These are phyloP conservation scores for Sergeia podlipaevii DNA, from an alignment of 208 protist species.

Conservation along the genomic window DNA sequence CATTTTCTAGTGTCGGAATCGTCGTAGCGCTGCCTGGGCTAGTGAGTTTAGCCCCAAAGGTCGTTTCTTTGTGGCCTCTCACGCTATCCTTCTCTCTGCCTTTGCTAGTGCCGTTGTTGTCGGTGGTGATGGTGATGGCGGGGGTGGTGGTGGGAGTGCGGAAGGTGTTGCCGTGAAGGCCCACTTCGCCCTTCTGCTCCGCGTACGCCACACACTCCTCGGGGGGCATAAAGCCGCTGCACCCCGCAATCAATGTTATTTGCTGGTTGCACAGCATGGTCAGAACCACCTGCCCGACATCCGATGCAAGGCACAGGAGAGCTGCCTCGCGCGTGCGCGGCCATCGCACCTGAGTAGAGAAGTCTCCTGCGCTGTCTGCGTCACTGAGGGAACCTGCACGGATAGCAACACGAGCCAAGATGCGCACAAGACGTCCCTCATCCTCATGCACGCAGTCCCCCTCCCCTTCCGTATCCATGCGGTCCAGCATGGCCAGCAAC, in stretches of 20 bases:
- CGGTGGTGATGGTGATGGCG: slow-evolving; percentile 4
- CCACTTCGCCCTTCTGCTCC: slow-evolving; percentile 7
- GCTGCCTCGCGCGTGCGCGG: slow-evolving; percentile 16
- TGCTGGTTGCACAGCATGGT: slow-evolving; percentile 45
- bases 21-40: too few species aligned
- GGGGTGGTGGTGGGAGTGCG: slow-evolving; percentile 8
- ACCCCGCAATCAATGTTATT: slow-evolving; percentile 24
- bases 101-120: slow-evolving; percentile 5
- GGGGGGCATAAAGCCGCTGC: slow-evolving; percentile 48
- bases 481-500: slow-evolving; percentile 49
- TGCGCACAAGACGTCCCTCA: slow-evolving; percentile 29
- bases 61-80: too few species aligned
- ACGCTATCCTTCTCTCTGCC: too few species aligned
- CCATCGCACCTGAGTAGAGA: slow-evolving; percentile 11
- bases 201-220: slow-evolving; percentile 13
- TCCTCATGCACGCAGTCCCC: slow-evolving; percentile 20
- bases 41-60: too few species aligned
- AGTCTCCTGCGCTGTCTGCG: background rate
- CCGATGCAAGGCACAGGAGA: slow-evolving; percentile 20
- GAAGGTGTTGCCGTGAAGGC: slow-evolving; percentile 10
- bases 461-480: slow-evolving; percentile 27
- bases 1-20: too few species aligned
- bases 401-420: slow-evolving; percentile 8
- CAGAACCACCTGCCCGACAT: slow-evolving; percentile 43
- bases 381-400: background rate